Evolutionary conservation across 192 early-diverging fungal species (phyloP).

Genomic region (Coemansia sp.): DNA sequence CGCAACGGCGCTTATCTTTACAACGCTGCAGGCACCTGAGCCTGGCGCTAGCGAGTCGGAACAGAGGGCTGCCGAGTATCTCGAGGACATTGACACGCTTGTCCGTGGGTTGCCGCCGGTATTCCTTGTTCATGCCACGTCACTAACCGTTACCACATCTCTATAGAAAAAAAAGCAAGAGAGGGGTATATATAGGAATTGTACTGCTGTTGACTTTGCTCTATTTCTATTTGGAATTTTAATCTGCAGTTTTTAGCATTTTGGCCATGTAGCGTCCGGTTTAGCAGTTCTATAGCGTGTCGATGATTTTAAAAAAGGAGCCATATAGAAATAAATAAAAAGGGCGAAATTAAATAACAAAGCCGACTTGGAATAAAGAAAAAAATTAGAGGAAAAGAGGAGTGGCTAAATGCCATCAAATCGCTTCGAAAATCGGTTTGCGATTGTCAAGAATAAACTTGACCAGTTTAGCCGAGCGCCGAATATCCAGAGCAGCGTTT

Average conservation of each 20-base stretch:
- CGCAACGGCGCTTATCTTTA: constrained; percentile 58
- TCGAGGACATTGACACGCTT: constrained; percentile 55
- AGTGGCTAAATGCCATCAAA: neutral
- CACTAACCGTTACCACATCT: constrained; percentile 63
- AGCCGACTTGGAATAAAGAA: constrained; percentile 3
- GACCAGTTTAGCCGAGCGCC: constrained; percentile 36
- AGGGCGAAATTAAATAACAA: too few species aligned
- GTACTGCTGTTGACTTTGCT: too few species aligned
- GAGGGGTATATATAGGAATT: too few species aligned
- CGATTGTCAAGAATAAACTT: constrained; percentile 46
- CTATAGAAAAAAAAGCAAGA: constrained; percentile 33
- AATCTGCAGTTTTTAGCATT: too few species aligned
- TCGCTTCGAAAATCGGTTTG: constrained; percentile 33
- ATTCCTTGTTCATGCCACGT: constrained; percentile 65
- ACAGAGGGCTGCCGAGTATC: constrained; percentile 48
- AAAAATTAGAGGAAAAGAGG: constrained; percentile 8
- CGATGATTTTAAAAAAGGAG: neutral
- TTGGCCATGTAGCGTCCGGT: too few species aligned
- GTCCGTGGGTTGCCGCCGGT: constrained; percentile 54
- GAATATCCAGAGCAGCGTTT: constrained; percentile 35
- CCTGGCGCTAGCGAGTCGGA: constrained; percentile 50
- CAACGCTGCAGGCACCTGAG: constrained; percentile 59
- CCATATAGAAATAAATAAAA: neutral
- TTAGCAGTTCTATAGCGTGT: too few species aligned
- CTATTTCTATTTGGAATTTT: too few species aligned